These are phyloP conservation scores for Amauroascus niger DNA, from an alignment of 2,329 filamentous ascomycete genomes.

Conservation along the genomic window DNA sequence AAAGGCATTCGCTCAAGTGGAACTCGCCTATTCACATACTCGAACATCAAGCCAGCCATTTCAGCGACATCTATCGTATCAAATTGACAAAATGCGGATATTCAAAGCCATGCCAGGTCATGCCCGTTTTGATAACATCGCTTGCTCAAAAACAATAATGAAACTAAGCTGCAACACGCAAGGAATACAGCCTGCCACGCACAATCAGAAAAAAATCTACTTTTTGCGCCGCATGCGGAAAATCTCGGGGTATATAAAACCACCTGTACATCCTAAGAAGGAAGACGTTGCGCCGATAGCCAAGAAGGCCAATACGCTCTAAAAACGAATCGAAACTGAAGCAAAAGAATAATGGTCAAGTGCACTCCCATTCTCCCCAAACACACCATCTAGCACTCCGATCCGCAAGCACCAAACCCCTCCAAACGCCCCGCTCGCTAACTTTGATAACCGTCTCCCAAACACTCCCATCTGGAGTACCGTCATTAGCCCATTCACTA, in stretches of 20 bases:
- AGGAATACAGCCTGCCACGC: neutral
- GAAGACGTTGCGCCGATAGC: constrained; percentile 7
- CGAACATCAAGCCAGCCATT: neutral
- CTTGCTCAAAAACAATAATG: neutral
- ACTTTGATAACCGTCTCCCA: constrained; percentile 62
- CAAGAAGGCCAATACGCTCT: constrained; percentile 2
- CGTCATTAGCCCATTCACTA: constrained; percentile 30
- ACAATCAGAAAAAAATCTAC: neutral
- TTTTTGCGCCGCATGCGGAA: constrained; percentile 3
- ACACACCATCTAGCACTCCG: constrained; percentile 58
- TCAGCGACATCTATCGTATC: neutral
- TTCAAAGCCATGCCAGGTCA: neutral
- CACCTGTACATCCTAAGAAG: constrained; percentile 9
- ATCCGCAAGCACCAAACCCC: constrained; percentile 55
- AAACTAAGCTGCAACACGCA: neutral
- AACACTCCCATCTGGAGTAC: constrained; percentile 43
- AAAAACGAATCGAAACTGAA: neutral
- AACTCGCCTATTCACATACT: neutral
- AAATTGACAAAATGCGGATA: neutral
- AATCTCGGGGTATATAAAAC: constrained; percentile 8
- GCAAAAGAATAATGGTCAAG: constrained; percentile 27
- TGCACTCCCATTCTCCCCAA: constrained; percentile 58
- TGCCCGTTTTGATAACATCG: neutral
- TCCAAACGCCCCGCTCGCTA: constrained; percentile 53
- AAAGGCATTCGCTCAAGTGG: neutral